Evolutionary conservation across 2,329 filamentous ascomycete genomes (phyloP).

Genomic region (Colletotrichum sp.): DNA sequence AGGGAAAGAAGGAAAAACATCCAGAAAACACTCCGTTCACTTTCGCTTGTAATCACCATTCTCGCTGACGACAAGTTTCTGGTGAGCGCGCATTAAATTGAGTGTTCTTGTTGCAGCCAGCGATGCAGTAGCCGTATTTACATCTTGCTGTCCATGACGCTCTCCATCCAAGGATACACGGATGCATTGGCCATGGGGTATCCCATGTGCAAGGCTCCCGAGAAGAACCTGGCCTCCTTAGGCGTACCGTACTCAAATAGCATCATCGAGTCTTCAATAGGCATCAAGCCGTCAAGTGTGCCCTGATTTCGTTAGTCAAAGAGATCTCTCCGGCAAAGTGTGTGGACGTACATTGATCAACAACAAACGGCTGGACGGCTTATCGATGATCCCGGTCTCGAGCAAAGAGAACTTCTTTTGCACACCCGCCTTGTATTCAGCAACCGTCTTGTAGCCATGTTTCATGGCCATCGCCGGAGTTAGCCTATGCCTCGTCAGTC

Average conservation of each 20-base stretch:
- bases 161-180: slow-evolving; percentile 68
- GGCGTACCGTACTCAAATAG: slow-evolving; percentile 68
- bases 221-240: slow-evolving; percentile 69
- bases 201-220: slow-evolving; percentile 68
- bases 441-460: slow-evolving; percentile 62
- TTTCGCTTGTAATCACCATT: not conserved
- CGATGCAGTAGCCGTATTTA: not conserved
- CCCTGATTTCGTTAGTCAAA: slow-evolving; percentile 43
- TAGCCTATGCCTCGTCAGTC: slow-evolving; percentile 38
- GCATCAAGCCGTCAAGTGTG: slow-evolving; percentile 67
- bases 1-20: not conserved
- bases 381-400: slow-evolving; percentile 61
- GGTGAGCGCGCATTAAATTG: not conserved
- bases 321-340: not conserved
- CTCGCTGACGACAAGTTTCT: not conserved
- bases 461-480: slow-evolving; percentile 63
- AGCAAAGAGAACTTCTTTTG: slow-evolving; percentile 69
- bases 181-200: slow-evolving; percentile 64
- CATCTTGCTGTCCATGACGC: slow-evolving; percentile 45
- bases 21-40: too few relatives aligned
- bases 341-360: slow-evolving; percentile 59
- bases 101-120: not conserved
- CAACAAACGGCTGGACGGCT: slow-evolving; percentile 60
- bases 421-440: slow-evolving; percentile 58
- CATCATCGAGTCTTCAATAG: slow-evolving; percentile 70